Base-by-base conservation (phyloP, 176 grass and related monocot species). In the Ananas comosus region DNA sequence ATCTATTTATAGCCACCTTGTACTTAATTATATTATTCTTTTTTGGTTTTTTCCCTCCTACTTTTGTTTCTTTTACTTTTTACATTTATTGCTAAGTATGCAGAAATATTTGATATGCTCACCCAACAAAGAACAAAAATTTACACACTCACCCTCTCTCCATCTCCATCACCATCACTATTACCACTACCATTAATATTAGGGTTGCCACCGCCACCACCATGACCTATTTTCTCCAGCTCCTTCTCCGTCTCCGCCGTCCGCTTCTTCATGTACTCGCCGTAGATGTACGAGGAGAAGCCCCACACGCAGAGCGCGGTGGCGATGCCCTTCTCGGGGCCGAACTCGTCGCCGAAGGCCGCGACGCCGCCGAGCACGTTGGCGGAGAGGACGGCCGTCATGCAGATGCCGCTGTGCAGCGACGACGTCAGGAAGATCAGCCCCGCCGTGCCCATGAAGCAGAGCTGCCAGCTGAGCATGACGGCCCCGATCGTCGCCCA, bases 391-490 rank as follows among this genome's bases (percentile, higher is more conserved):
- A 97, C 81, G 22, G 89, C 86, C 11, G 93, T 78, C 93, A 97
- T 92, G 86, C 93, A 97, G 64, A 97, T 88, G 57, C 89, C 93
- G 68, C 93, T 91, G 80, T 91, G 84, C 48, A 97, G 84, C 23
- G 93, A 92, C 56, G 93, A 85, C 50, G 86, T 97, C 2, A 92
- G 82, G 78, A 90, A 97, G 52, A 97, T 80, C 93, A 87, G 84
- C 65, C 89, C 89, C 0, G 90, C 90, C 2, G 90, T 99, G 50
- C 90, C 90, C 82, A 99, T 84, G 78, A 99, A 99, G 80, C 90
- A 88, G n/a, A 91, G 73, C 75, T 99, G 95, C 95, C 95, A 99
- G 42, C 72, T 84, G 0, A 76, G 73, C 28, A 91, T 85, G 48
- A 86, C 80, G 33, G 90, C 78, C 2, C 14, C 57, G 48, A 94